A percentile compares a stretch with the other conserved stretches of the same genome.
Evolutionary conservation across 371 early-diverging fungal genomes (phyloP).

Genomic region (Mucor velutinosus): DNA sequence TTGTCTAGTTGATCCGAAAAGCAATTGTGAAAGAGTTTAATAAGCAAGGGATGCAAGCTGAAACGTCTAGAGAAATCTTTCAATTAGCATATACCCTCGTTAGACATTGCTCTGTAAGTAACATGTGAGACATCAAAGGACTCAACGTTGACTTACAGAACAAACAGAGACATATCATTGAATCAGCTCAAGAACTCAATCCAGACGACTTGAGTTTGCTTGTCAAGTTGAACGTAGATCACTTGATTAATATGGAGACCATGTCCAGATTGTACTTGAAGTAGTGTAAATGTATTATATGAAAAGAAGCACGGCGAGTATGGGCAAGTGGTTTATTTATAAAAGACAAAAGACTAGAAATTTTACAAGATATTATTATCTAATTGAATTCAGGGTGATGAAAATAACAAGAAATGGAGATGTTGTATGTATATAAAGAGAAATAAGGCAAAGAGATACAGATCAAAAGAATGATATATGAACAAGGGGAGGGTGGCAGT

Average conservation of each 20-base stretch:
- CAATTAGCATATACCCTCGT: conserved; percentile 1
- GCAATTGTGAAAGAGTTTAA: not conserved
- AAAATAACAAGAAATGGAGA: not conserved
- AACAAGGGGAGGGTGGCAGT: not conserved
- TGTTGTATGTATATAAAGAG: not conserved
- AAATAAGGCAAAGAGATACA: not conserved
- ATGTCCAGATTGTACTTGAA: not conserved
- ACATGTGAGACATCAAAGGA: not conserved
- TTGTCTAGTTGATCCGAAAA: not conserved
- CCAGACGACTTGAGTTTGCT: not conserved
- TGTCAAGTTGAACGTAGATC: conserved; percentile 5
- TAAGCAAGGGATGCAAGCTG: not conserved
- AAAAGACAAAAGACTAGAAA: not conserved
- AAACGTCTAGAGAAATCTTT: not conserved
- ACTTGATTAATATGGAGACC: conserved; percentile 1
- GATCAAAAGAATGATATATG: not conserved
- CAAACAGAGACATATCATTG: not conserved
- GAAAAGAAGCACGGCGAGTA: not conserved
- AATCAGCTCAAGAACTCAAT: not conserved
- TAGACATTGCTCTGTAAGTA: conserved; percentile 6
- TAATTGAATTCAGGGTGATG: not conserved
- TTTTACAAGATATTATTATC: not conserved
- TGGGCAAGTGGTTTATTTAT: not conserved
- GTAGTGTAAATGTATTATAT: not conserved
- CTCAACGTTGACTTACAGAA: not conserved